Evolutionary conservation across 164 flowering plant genomes (phyloP).

Genomic region (Stephania yunnanensis): DNA sequence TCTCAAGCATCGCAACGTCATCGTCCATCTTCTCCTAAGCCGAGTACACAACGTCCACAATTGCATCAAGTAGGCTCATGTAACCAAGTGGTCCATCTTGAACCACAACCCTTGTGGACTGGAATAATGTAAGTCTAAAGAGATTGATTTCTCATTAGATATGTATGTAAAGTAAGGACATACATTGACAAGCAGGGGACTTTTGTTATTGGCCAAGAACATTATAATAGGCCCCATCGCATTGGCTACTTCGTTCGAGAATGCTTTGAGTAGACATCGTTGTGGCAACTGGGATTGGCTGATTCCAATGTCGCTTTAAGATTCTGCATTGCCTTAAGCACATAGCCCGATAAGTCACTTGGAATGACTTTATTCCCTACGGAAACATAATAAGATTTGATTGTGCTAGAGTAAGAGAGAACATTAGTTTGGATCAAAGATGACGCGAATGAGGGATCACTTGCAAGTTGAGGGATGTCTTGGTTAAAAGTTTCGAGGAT

Average conservation of each 20-base stretch:
- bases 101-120: not conserved
- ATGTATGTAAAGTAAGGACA: conserved; percentile 13
- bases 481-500: conserved; percentile 17
- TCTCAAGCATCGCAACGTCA: not conserved
- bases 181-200: conserved; percentile 11
- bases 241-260: not conserved
- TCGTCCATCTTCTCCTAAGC: conserved; percentile 11
- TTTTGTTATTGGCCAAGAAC: not conserved
- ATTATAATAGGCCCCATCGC: conserved; percentile 4
- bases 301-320: conserved; percentile 8
- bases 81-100: not conserved
- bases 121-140: not conserved
- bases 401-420: not conserved
- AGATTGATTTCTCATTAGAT: not conserved
- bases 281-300: conserved; percentile 11
- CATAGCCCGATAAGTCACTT: not conserved
- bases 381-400: conserved; percentile 13
- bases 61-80: conserved; percentile 13
- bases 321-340: conserved; percentile 20
- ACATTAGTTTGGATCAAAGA: conserved; percentile 21
- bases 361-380: conserved; percentile 35
- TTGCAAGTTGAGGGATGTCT: conserved; percentile 20
- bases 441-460: conserved; percentile 8
- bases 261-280: not conserved
- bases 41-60: not conserved